Percentiles rank a stretch among this genome's conserved stretches.
Evolutionary conservation across 176 grass and related monocot species (phyloP).

Genomic region (Musa troglodytarum): DNA sequence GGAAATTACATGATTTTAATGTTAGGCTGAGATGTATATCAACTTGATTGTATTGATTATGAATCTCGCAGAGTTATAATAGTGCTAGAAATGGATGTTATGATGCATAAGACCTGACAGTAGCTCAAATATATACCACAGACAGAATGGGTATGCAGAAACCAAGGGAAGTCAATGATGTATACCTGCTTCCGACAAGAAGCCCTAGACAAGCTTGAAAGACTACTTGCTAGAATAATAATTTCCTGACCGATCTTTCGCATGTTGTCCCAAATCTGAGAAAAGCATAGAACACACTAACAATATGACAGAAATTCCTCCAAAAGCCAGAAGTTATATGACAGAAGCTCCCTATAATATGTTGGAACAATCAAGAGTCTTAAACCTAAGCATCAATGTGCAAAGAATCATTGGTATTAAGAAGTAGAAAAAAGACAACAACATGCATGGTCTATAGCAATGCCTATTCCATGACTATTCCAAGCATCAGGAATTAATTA

Average conservation of each 20-base stretch:
- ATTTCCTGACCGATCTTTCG: conserved; percentile 66
- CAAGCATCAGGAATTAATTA: background rate
- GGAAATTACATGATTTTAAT: too few species aligned
- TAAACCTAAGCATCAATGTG: background rate
- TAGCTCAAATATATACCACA: background rate
- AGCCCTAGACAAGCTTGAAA: conserved; percentile 65
- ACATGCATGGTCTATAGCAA: background rate
- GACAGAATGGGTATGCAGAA: background rate
- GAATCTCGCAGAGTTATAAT: background rate
- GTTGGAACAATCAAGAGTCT: background rate
- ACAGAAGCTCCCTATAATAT: background rate
- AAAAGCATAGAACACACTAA: conserved; percentile 13
- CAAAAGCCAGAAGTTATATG: background rate
- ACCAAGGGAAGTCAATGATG: background rate
- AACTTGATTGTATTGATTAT: background rate
- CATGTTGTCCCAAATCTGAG: conserved; percentile 69
- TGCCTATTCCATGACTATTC: background rate
- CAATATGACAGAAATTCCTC: background rate
- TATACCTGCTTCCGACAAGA: conserved; percentile 52
- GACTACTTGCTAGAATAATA: conserved; percentile 50
- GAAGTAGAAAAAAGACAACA: background rate
- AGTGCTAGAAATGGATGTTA: background rate
- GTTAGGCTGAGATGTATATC: background rate
- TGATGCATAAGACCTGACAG: background rate
- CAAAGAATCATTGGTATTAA: background rate